phyloP scores from a whole-genome alignment of 148 eudicot genomes.

The Rhododendron ferrugineum region DNA sequence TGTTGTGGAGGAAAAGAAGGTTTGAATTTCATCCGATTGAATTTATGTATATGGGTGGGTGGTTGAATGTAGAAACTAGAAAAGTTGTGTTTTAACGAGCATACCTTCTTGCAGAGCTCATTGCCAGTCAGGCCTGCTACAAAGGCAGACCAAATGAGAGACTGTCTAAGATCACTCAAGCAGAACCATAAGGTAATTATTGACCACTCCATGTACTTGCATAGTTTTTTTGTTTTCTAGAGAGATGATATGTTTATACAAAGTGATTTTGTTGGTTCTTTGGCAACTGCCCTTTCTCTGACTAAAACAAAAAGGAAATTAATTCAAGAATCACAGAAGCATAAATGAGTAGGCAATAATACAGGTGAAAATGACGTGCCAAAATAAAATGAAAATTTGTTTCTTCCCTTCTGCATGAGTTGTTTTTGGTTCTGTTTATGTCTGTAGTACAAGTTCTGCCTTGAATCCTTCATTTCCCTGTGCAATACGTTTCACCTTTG shows the following conservation, averaged over 20 bases:
- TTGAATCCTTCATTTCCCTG: neutral
- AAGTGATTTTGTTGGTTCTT: neutral
- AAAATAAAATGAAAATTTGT: neutral
- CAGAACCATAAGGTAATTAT: constrained; percentile 70
- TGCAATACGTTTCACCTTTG: neutral
- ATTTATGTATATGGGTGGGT: neutral
- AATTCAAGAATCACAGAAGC: neutral
- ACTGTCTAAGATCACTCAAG: constrained; percentile 83
- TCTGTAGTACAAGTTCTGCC: neutral
- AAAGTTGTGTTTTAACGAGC: constrained; percentile 1
- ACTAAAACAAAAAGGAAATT: neutral
- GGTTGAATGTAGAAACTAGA: neutral
- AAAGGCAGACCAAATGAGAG: constrained; percentile 95
- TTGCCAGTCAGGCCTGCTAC: constrained; percentile 89
- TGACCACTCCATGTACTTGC: neutral
- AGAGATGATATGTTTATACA: neutral
- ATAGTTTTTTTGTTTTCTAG: neutral
- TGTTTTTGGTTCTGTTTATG: neutral
- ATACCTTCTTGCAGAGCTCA: constrained; percentile 41
- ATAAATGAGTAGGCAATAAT: no score
- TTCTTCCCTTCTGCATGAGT: neutral
- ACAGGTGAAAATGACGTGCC: no score
- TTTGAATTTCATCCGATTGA: constrained; percentile 17
- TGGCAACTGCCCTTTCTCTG: neutral
- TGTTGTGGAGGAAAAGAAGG: constrained; percentile 85